Percentiles rank a stretch among this genome's conserved stretches.
phyloP scores from a whole-genome alignment of 306 rosid species.

The Lupinus albus region DNA sequence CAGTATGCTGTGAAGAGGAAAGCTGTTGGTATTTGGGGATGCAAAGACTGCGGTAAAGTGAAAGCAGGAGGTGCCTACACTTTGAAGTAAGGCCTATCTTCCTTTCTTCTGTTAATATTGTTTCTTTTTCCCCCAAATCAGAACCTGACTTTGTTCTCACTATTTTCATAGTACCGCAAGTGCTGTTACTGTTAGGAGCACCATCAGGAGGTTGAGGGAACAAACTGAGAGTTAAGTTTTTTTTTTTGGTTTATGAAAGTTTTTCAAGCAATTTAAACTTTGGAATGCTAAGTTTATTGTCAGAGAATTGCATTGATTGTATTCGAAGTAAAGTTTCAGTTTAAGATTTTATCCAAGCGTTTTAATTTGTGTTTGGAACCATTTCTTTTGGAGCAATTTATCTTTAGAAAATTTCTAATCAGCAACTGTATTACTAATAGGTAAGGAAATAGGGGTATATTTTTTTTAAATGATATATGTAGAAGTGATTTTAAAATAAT shows the following conservation, averaged over 20 bases:
- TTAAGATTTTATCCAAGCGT: not conserved
- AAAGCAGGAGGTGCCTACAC: conserved; percentile 60
- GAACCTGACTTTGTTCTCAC: conserved; percentile 13
- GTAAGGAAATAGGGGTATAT: too few species aligned
- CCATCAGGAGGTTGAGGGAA: conserved; percentile 61
- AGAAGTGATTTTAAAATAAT: too few species aligned
- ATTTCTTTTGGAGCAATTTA: conserved; percentile 1
- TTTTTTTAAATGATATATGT: too few species aligned
- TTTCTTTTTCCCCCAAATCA: not conserved
- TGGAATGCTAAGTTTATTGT: conserved; percentile 10
- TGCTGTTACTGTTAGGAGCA: conserved; percentile 85
- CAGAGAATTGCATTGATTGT: conserved; percentile 26
- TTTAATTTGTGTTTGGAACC: conserved; percentile 11
- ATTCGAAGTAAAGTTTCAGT: conserved; percentile 3
- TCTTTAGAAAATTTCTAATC: not conserved
- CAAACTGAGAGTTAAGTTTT: too few species aligned
- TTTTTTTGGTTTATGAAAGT: conserved; percentile 24
- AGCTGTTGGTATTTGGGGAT: conserved; percentile 59
- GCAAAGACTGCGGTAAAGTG: conserved; percentile 62
- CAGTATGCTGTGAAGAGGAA: conserved; percentile 60
- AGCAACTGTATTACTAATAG: too few species aligned
- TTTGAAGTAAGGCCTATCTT: conserved; percentile 43
- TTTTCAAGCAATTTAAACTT: conserved; percentile 19
- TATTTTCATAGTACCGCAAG: conserved; percentile 67
- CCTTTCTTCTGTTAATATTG: not conserved